Base-by-base conservation (phyloP, 1,139 yeast genomes). In the Suhomyces bokatorum region DNA sequence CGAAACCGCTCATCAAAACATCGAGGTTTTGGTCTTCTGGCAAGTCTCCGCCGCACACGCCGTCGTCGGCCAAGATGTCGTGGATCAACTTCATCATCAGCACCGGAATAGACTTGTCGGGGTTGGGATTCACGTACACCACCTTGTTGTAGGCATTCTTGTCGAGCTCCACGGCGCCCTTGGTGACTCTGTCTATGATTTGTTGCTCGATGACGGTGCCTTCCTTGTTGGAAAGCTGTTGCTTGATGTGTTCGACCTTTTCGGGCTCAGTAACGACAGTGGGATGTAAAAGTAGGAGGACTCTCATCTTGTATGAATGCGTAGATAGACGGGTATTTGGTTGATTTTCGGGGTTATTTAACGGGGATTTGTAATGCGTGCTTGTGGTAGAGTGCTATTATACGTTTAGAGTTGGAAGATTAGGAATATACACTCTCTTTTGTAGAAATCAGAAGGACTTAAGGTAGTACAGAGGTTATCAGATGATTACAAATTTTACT, bases 171-270 rank as follows among this genome's bases (percentile, higher is more conserved):
- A 83, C 81, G 13, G 77, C 77, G 6, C 75, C 77, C 35, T 70
- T 75, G 32, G 86, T 80, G 33, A 88, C 78, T 47, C 95, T 73
- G 60, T 87, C 93, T 39, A 87, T 78, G 42, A 88, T 77, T 54
- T 83, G 86, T 59, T 84, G 90, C 35, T 73, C 72, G 20, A 80
- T 55, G n/a, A 51, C 55, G 33, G 38, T 47, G 14, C 32, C 43
- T 16, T 20, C 24, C 24, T 41, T 37, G 12, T 34, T 42, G 35
- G 70, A 68, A 16, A 80, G 54, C 11, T 49, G 50, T 32, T 32
- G 46, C 54, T 80, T 77, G 38, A 68, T 61, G 2, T 54, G 43
- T 37, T 69, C 75, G 20, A 83, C 81, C 33, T 63, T 49, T 17
- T 64, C 69, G 30, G 83, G 84, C 36, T 80, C 77, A 0, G 87